Conservation (phyloP, 2,329 filamentous ascomycete species). For the Monosporascus sp. region DNA sequence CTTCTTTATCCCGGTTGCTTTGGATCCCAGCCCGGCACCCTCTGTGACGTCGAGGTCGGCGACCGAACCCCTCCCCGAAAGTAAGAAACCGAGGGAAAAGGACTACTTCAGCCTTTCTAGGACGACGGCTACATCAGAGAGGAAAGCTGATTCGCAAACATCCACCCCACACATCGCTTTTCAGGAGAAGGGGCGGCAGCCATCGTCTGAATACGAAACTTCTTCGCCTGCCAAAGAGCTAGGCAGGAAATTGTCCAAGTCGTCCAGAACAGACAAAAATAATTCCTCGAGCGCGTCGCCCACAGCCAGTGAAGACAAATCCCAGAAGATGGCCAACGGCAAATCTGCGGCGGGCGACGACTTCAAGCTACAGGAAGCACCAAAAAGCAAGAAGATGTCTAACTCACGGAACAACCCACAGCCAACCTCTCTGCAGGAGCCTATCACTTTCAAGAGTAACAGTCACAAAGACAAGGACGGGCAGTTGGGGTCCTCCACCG, state of each 20-base stretch:
- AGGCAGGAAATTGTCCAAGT: constrained; percentile 44
- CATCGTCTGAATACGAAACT: constrained; percentile 56
- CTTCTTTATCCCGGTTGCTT: constrained; percentile 70
- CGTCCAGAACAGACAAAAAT: constrained; percentile 30
- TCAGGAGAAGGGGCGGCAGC: constrained; percentile 72
- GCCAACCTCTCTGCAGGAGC: constrained; percentile 35
- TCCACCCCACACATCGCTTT: constrained; percentile 87
- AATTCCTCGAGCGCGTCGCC: constrained; percentile 26
- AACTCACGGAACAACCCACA: constrained; percentile 41
- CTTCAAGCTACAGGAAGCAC: constrained; percentile 78
- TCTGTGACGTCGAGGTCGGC: constrained; percentile 50
- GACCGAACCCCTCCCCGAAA: constrained; percentile 42
- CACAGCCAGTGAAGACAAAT: constrained; percentile 32
- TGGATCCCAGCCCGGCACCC: constrained; percentile 62
- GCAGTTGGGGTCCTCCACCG: constrained; percentile 16
- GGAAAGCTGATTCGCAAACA: constrained; percentile 42
- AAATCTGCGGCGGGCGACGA: constrained; percentile 44
- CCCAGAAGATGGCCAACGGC: constrained; percentile 32
- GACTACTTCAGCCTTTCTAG: constrained; percentile 55
- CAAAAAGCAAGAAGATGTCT: constrained; percentile 52
- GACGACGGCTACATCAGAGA: constrained; percentile 35
- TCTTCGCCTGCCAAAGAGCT: constrained; percentile 43
- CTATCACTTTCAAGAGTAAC: constrained; percentile 29
- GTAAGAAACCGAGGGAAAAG: constrained; percentile 43
- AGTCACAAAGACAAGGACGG: constrained; percentile 35